A percentile compares a stretch with the other conserved stretches of the same genome.
phyloP scores from a whole-genome alignment of 148 eudicot species.

The Vaccinium myrtillus region DNA sequence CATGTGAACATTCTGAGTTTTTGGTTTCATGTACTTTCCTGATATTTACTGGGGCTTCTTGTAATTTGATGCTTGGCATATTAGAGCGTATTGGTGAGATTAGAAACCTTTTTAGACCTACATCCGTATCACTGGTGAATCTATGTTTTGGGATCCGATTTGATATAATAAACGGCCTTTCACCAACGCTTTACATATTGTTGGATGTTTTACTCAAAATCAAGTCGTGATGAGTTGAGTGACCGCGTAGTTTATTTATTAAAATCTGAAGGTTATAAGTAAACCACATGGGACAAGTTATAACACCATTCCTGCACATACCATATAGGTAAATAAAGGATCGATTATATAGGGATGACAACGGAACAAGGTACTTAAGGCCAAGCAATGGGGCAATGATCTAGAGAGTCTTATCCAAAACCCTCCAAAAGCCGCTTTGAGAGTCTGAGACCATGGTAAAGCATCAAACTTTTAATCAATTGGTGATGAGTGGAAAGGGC shows the following conservation, averaged over 20 bases:
- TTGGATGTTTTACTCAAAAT: neutral
- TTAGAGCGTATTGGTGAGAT: neutral
- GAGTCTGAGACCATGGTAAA: neutral
- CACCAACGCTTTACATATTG: neutral
- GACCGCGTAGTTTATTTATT: neutral
- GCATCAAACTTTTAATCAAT: neutral
- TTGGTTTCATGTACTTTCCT: conserved; percentile 9
- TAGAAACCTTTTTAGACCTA: neutral
- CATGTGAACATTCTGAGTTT: neutral
- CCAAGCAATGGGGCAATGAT: neutral
- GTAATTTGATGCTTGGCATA: neutral
- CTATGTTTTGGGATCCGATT: neutral
- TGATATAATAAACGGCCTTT: neutral
- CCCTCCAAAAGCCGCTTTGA: neutral
- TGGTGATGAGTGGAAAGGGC: neutral
- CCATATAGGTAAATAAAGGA: neutral
- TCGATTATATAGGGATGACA: neutral
- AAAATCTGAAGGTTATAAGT: neutral
- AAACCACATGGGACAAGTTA: neutral
- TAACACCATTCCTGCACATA: neutral
- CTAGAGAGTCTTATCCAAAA: neutral
- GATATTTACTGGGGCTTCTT: neutral
- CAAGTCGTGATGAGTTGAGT: neutral
- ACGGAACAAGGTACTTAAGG: neutral
- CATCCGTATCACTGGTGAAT: neutral